Percentiles rank a stretch among this genome's conserved stretches.
Conservation (phyloP, 441 rosid genomes). For the Pelargonium exstipulatum region DNA sequence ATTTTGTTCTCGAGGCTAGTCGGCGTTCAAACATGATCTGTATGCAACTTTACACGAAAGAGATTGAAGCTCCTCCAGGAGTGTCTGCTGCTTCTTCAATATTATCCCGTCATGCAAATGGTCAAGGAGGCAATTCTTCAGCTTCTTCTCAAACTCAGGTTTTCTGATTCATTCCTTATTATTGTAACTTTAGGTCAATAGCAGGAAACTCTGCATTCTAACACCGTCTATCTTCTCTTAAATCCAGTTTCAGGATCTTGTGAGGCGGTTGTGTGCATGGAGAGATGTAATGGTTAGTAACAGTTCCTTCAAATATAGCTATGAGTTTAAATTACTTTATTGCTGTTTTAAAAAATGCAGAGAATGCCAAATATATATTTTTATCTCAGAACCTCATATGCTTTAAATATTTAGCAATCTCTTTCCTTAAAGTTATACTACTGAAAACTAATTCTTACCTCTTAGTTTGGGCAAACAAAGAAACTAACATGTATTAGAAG, state of each 20-base stretch:
- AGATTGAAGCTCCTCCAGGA: constrained; percentile 72
- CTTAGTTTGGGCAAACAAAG: neutral
- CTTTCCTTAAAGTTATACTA: neutral
- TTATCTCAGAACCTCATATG: constrained; percentile 3
- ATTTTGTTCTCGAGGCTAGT: constrained; percentile 73
- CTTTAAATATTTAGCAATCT: neutral
- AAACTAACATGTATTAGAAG: neutral
- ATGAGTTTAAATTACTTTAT: constrained; percentile 6
- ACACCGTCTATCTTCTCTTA: constrained; percentile 14
- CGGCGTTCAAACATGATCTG: constrained; percentile 80
- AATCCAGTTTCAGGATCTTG: constrained; percentile 61
- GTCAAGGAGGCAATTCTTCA: constrained; percentile 41
- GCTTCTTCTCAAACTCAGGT: constrained; percentile 57
- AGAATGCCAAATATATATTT: neutral
- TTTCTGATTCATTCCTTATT: constrained; percentile 16
- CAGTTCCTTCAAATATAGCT: constrained; percentile 9
- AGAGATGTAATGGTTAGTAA: constrained; percentile 84
- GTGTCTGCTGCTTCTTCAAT: constrained; percentile 75
- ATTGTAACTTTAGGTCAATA: constrained; percentile 7
- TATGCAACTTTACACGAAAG: constrained; percentile 71
- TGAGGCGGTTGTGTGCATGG: constrained; percentile 79
- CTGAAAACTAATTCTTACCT: neutral
- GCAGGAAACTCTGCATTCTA: constrained; percentile 6
- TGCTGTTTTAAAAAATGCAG: neutral
- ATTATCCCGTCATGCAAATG: constrained; percentile 56